Conservation (phyloP, 208 protist species). For the Trypanosoma avium region DNA sequence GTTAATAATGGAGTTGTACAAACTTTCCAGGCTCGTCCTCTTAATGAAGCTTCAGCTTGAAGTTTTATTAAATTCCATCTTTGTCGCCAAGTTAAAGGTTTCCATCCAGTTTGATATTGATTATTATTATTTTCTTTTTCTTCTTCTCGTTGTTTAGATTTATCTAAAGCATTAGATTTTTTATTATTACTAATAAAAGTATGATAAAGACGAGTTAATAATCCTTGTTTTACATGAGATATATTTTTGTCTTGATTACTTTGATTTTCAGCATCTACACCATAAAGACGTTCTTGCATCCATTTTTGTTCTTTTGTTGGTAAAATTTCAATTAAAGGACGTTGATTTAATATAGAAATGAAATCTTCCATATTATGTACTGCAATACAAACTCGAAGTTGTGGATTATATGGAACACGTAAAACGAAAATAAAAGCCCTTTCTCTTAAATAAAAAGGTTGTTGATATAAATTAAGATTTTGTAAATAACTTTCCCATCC, state of each 20-base stretch:
- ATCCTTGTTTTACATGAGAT: slow-evolving; percentile 8
- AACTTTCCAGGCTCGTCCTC: slow-evolving; percentile 17
- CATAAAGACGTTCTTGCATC: slow-evolving; percentile 35
- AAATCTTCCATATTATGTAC: slow-evolving; percentile 75
- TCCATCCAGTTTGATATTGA: slow-evolving; percentile 37
- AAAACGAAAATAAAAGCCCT: slow-evolving; percentile 62
- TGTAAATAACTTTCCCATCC: slow-evolving; percentile 67
- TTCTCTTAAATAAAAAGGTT: slow-evolving; percentile 62
- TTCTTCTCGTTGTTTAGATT: not conserved
- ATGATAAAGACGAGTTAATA: slow-evolving; percentile 1
- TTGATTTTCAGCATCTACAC: not conserved
- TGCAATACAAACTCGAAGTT: slow-evolving; percentile 65
- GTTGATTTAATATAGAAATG: slow-evolving; percentile 47
- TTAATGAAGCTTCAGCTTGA: slow-evolving; percentile 33
- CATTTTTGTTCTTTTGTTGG: slow-evolving; percentile 43
- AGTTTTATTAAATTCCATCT: slow-evolving; percentile 33
- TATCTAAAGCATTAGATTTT: not conserved
- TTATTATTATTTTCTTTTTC: slow-evolving; percentile 19
- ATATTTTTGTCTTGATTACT: not conserved
- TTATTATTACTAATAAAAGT: slow-evolving; percentile 3
- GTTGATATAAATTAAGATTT: slow-evolving; percentile 58
- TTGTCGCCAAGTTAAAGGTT: slow-evolving; percentile 47
- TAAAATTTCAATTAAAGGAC: slow-evolving; percentile 33
- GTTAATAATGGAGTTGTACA: slow-evolving; percentile 61
- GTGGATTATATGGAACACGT: slow-evolving; percentile 55